phyloP scores from a whole-genome alignment of 306 rosid species.

The Quercus gilva region DNA sequence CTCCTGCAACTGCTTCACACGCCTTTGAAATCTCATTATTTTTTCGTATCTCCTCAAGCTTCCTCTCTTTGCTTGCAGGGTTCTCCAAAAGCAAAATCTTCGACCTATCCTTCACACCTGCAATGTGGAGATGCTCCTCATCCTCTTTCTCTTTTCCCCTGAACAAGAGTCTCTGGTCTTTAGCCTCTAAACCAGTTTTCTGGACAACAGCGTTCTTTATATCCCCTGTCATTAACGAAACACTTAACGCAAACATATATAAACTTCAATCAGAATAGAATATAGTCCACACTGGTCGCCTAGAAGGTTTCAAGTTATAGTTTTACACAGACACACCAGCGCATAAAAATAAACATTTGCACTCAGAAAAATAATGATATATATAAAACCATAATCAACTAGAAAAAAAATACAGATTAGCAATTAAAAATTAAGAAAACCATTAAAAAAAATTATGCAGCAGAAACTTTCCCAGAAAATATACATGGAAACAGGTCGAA shows the following conservation, averaged over 20 bases:
- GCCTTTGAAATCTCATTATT: constrained; percentile 52
- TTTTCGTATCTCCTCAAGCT: constrained; percentile 44
- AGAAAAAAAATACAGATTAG: neutral
- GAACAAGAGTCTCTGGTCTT: constrained; percentile 68
- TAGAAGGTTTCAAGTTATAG: constrained; percentile 1
- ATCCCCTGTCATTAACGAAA: constrained; percentile 55
- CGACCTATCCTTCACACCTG: constrained; percentile 78
- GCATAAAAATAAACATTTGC: neutral
- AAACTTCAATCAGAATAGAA: constrained; percentile 12
- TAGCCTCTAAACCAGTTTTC: constrained; percentile 62
- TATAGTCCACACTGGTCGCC: neutral
- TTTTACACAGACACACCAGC: neutral
- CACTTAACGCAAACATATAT: constrained; percentile 18
- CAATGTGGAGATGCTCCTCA: constrained; percentile 59
- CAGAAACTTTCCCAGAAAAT: neutral
- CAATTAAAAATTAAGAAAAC: neutral
- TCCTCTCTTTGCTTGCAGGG: constrained; percentile 49
- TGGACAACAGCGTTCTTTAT: constrained; percentile 53
- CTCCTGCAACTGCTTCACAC: constrained; percentile 54
- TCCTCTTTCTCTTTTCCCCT: constrained; percentile 70
- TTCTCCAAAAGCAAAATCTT: constrained; percentile 66
- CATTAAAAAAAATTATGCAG: neutral
- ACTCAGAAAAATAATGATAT: neutral
- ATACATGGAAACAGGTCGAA: neutral
- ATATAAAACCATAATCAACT: neutral